Base-by-base conservation (phyloP, 192 early-diverging fungal species). In the Mortierella alpina region DNA sequence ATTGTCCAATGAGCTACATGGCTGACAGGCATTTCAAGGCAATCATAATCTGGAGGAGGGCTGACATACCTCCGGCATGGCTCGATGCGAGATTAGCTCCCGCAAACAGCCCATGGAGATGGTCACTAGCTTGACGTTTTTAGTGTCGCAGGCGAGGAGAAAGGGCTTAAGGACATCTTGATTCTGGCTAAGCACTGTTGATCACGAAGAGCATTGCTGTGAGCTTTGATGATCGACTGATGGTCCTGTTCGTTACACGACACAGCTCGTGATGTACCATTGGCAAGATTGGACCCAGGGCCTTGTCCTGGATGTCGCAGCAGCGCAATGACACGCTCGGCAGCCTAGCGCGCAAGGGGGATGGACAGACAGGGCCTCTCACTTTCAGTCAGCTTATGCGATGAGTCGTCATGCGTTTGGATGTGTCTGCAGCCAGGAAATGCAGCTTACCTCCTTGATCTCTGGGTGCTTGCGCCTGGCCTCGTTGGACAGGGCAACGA, bases 381-480 rank as follows among this genome's bases (percentile, higher is more conserved):
- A 40, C 23, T 11, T 41, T 14, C 47, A 47, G 7, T 11, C 61
- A 17, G n/a, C 10, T 12, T 7, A 50, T 44, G 12, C 53, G 40
- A 13, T 46, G 64, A 45, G 15, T 17, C 50, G 17, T 42, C 41
- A 20, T 44, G 50, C 15, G 40, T 17, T n/a, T 41, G 63, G 40
- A 6, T 31, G 46, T 14, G 48, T 17, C 20, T 8, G 59, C 7
- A 56, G 45, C 17, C 54, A 20, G 20, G 20, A 7, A n/a, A 13
- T 5, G 10, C 20, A n/a, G 41, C 4, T 49, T 82, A 96, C 94
- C 80, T 99, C 97, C 86, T 98, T 98, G n/a, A 99, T 93, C 62
- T 96, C 95, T 18, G 96, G 94, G 84, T 96, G 85, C 73, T 96
- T 97, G 68, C 93, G 88, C 51, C 92, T 85, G 6, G 96, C 93